Evolutionary conservation across 2,329 filamentous ascomycete species (phyloP).

Genomic region (Ophidiomyces ophidiicola): DNA sequence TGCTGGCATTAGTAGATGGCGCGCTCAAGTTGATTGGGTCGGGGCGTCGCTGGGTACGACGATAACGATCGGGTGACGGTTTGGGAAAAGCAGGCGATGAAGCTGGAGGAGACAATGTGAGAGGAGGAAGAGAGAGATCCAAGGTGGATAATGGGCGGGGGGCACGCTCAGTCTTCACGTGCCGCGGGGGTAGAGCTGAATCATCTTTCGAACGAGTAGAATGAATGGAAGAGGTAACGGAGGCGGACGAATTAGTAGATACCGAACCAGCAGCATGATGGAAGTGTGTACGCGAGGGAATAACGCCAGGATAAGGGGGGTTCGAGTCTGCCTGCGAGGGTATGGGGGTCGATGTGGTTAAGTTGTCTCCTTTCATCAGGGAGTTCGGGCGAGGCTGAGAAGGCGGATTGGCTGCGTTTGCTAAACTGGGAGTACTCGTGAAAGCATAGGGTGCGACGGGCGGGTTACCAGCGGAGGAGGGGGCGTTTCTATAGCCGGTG

Average conservation of each 20-base stretch:
- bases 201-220: constrained; percentile 39
- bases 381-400: constrained; percentile 42
- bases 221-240: constrained; percentile 38
- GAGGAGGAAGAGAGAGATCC: constrained; percentile 38
- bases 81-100: constrained; percentile 49
- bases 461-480: constrained; percentile 41
- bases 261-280: constrained; percentile 40
- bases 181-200: constrained; percentile 32
- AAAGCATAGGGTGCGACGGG: constrained; percentile 69
- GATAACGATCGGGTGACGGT: constrained; percentile 69
- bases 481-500: constrained; percentile 12
- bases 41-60: constrained; percentile 50
- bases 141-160: constrained; percentile 38
- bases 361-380: constrained; percentile 20
- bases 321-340: constrained; percentile 38
- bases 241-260: constrained; percentile 39
- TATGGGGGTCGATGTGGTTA: constrained; percentile 40
- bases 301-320: constrained; percentile 30
- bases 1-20: constrained; percentile 1
- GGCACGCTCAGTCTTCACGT: constrained; percentile 26
- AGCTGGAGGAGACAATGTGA: constrained; percentile 32
- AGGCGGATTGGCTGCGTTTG: constrained; percentile 33
- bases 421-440: constrained; percentile 55
- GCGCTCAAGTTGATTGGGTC: constrained; percentile 25
- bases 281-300: constrained; percentile 32